Evolutionary conservation across 441 rosid species (phyloP), one percentile per base, ranked within the genome.

Genomic region (Adansonia gregorii): DNA sequence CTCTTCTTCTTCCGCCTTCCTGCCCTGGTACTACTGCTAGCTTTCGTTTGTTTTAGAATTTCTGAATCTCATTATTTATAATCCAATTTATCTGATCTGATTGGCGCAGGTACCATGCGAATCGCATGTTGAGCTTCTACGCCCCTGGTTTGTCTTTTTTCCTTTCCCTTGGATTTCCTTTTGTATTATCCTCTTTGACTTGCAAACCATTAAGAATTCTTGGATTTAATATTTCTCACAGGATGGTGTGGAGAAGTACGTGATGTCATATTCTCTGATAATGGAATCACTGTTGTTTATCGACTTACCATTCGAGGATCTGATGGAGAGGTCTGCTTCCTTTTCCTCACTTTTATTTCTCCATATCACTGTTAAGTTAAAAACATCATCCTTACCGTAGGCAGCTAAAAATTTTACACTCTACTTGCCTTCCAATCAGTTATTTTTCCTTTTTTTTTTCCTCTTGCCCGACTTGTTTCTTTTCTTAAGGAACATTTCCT

Each of bases 211-310:
- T 64, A 35, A 9, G 2, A 41, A 27, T 58, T 35, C 5, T 3
- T 54, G 6, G 3, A 19, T 63, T 54, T 9, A 8, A 10, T 49
- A 8, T 31, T 17, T 70, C 59, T 58, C 72, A 63, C 89, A 94
- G 98, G 97, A 79, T 95, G 98, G 99, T 94, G 99, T 66, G 99
- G 99, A 76, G 99, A 95, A 84, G 92, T 95, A 74, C 94, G 99
- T 0, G 98, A 95, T 83, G 98, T 94, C 64, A 92, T 95, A 67
- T 95, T 94, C 81, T 87, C 97, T 1, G 95, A 94, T 67, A 90
- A 89, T 79, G 97, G 95, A 77, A 89, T 95, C 73, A 92, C 99
- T 0, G 97, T 95, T 74, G 97, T 94, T 3, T 95, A 92, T 83
- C 97, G 97, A 70, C 93, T 95, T 82, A 94, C 98, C 39, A 84